Base-by-base conservation (phyloP, 2,329 filamentous ascomycete species). In the Calycina herbarum region DNA sequence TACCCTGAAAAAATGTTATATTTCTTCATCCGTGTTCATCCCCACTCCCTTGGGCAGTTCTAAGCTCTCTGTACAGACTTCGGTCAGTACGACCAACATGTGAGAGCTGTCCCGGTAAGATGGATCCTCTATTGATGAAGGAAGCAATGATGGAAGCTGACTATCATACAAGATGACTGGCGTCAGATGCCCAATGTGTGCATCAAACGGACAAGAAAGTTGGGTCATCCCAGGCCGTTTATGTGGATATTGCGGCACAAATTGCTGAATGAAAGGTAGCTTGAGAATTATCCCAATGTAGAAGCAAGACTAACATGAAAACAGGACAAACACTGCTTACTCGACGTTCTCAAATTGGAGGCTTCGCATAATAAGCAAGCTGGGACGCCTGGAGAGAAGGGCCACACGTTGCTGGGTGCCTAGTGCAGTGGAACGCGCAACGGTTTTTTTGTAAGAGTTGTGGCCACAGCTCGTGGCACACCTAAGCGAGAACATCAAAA, bases 141-240 rank as follows among this genome's bases (percentile, higher is more conserved):
- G 15, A n/a, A 48, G n/a, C 15, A 48, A 48, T n/a, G 42, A 48
- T 48, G n/a, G 17, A n/a, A n/a, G 42, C 42, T 48, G 17, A 48
- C 17, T 6, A 48, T 7, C 42, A 48, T 48, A 48, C 73, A 79
- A 79, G 74, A 79, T 84, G 66, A 80, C 83, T 4, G 83, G 83
- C 8, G 82, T 84, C 31, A 78, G 79, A 70, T 86, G 83, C 73
- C 82, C 83, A 59, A 38, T 13, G 3, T 7, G 83, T 70, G 78
- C 79, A 60, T 73, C 76, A 51, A 76, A 78, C 57, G 83, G 83
- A 66, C 78, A 81, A 67, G 83, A 85, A 71, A 81, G 83, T 56
- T 86, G 83, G 83, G 83, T 86, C 29, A 83, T 85, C 67, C 83
- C 82, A 35, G 83, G 83, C 62, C 79, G 81, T 64, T 76, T 76